Evolutionary conservation across 768 basidiomycete genomes (phyloP), one percentile per base, ranked within the genome.

Genomic region (Russula virescens): DNA sequence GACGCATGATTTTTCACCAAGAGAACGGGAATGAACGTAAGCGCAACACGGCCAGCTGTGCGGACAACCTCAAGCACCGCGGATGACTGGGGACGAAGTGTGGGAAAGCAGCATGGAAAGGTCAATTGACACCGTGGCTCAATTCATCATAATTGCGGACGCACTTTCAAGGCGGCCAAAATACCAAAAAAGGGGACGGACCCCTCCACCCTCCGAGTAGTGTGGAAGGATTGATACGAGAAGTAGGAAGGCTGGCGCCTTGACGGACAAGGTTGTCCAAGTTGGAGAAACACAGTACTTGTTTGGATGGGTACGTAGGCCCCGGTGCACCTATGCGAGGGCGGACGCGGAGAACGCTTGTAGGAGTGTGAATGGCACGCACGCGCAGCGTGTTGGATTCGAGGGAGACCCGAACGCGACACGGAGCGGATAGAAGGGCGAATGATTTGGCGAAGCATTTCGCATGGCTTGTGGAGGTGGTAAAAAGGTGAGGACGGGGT

Each of bases 21-120:
- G 62, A 91, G 70, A 35, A 89, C 71, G 25, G 91, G 91, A 14
- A 91, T 75, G 64, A 94, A 83, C 0, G 89, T 91, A 35, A 94
- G 77, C 0, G 83, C 85, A 55, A 94, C 78, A 61, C 91, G 82
- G 48, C 80, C 85, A 47, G 83, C 82, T 9, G 85, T 89, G 52
- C 86, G 81, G 18, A 84, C 82, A n/a, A 87, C 46, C 69, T 88
- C 85, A 54, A 94, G 76, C 0, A 86, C 81, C n/a, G 84, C 80
- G 5, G 91, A 90, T 1, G 87, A 80, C 91, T 94, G 65, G 19
- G 21, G 38, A 5, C 28, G 61, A 14, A 11, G 18, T 38, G 18
- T 28, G 40, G 45, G 47, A 58, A 62, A 31, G 34, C 21, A 8
- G 8, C 3, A 31, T 31, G 31, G 31, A n/a, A n/a, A n/a, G 31